Conservation (phyloP, 148 eudicot genomes). For the Mesembryanthemum crystallinum region DNA sequence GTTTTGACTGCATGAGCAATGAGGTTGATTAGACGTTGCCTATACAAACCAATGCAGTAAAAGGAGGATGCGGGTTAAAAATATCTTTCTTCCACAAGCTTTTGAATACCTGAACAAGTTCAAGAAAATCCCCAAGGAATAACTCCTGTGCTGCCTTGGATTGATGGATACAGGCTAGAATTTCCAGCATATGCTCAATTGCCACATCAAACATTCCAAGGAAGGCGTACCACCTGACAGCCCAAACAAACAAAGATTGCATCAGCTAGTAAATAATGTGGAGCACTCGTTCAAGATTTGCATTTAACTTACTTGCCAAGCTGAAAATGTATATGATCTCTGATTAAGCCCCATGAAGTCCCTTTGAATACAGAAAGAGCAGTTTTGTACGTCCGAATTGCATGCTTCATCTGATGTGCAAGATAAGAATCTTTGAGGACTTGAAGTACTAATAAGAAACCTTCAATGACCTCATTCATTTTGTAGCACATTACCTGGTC, state of each 20-base stretch:
- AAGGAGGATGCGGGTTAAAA: not conserved
- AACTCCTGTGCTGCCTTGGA: conserved; percentile 83
- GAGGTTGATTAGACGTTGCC: not conserved
- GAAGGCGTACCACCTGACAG: conserved; percentile 83
- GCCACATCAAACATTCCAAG: conserved; percentile 87
- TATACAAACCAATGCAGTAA: conserved; percentile 10
- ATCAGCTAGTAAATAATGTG: not conserved
- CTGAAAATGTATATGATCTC: conserved; percentile 88
- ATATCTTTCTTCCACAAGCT: not conserved
- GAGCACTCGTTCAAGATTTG: conserved; percentile 8
- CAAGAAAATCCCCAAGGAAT: conserved; percentile 79
- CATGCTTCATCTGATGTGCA: conserved; percentile 71
- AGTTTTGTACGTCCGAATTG: conserved; percentile 78
- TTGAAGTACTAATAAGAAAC: conserved; percentile 4
- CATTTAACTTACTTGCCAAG: conserved; percentile 75
- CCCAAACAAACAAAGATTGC: conserved; percentile 7
- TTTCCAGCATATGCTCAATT: conserved; percentile 74
- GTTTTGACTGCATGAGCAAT: not conserved
- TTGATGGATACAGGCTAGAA: conserved; percentile 87
- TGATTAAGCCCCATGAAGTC: conserved; percentile 80
- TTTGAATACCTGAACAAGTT: conserved; percentile 69
- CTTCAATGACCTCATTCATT: not conserved
- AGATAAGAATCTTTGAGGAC: conserved; percentile 23
- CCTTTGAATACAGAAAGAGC: conserved; percentile 87
- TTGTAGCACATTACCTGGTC: conserved; percentile 66